phyloP scores from a whole-genome alignment of 192 early-diverging fungal genomes.

The Coemansia sp. region DNA sequence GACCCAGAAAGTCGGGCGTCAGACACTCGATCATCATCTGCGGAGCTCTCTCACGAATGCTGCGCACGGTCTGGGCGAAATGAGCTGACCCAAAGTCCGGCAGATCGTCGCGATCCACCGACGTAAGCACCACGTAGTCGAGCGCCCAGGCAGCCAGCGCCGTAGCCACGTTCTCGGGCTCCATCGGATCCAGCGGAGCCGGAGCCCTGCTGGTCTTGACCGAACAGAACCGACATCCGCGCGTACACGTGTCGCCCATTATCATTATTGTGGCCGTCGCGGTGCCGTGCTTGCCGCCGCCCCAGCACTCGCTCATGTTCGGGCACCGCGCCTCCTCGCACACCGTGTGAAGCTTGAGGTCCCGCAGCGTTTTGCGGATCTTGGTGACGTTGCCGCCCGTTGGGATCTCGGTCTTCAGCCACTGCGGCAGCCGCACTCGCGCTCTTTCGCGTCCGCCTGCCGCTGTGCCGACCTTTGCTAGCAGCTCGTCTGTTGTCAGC shows the following conservation, averaged over 20 bases:
- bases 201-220: slow-evolving; percentile 93
- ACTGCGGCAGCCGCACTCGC: slow-evolving; percentile 70
- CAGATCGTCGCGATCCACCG: slow-evolving; percentile 96
- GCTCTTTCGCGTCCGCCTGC: slow-evolving; percentile 5
- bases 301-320: slow-evolving; percentile 99
- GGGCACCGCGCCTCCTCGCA: slow-evolving; percentile 98
- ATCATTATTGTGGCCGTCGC: slow-evolving; percentile 99
- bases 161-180: slow-evolving; percentile 91
- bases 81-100: slow-evolving; percentile 89
- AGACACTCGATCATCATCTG: slow-evolving; percentile 95
- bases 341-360: slow-evolving; percentile 93
- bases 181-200: slow-evolving; percentile 79
- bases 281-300: slow-evolving; percentile 90
- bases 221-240: slow-evolving; percentile 97
- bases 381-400: slow-evolving; percentile 72
- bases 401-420: slow-evolving; percentile 95
- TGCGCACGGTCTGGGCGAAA: slow-evolving; percentile 89
- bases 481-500: slow-evolving; percentile 30
- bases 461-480: slow-evolving; percentile 24
- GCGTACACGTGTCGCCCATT: slow-evolving; percentile 98
- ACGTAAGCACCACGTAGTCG: slow-evolving; percentile 97
- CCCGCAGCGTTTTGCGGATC: slow-evolving; percentile 91
- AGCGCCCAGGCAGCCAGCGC: slow-evolving; percentile 94
- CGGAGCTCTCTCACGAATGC: slow-evolving; percentile 85
- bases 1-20: slow-evolving; percentile 91